Evolutionary conservation across 345 rosid genomes (phyloP), one percentile per base, ranked within the genome.

Genomic region (Acer yangbiense): DNA sequence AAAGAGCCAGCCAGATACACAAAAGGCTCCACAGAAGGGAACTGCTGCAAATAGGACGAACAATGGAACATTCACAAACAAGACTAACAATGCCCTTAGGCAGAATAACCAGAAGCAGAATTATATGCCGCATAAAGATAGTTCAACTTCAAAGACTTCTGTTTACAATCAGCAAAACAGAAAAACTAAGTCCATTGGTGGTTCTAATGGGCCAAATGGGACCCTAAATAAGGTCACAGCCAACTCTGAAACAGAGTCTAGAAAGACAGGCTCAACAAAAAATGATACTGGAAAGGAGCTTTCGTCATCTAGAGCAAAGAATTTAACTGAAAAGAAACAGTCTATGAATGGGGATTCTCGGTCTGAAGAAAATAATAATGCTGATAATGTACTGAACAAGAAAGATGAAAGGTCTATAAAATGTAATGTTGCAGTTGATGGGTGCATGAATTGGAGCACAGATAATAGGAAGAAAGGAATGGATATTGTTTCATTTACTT

Each of bases 401-500:
- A 79, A 82, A n/a, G 86, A 84, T 58, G 84, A 76, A 46, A 78
- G 79, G 77, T 67, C 87, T 58, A 63, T 80, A 71, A 89, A 87
- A 83, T 76, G 90, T 76, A 86, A 83, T 68, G 65, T 79, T 68
- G 83, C 86, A 66, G 66, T 63, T 55, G 89, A 87, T 63, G 86
- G 85, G 71, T 70, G 73, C 63, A 57, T 67, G 82, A 86, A 79
- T 48, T 21, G 55, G 69, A 78, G 70, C 3, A 32, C 54, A 67
- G 85, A 78, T 54, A 83, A 82, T 77, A 74, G 75, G 63, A 85
- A 89, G 79, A 83, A 80, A 50, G 84, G 87, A 70, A 85, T 80
- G 84, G 95, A 95, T 85, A 89, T 95, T 76, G 87, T 95, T 87
- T 95, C 98, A 21, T 95, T 95, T 83, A 93, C 94, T 12, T 95